Evolutionary conservation across 768 basidiomycete genomes (phyloP), one percentile per base, ranked within the genome.

Genomic region (Cystofilobasidium capitatum): DNA sequence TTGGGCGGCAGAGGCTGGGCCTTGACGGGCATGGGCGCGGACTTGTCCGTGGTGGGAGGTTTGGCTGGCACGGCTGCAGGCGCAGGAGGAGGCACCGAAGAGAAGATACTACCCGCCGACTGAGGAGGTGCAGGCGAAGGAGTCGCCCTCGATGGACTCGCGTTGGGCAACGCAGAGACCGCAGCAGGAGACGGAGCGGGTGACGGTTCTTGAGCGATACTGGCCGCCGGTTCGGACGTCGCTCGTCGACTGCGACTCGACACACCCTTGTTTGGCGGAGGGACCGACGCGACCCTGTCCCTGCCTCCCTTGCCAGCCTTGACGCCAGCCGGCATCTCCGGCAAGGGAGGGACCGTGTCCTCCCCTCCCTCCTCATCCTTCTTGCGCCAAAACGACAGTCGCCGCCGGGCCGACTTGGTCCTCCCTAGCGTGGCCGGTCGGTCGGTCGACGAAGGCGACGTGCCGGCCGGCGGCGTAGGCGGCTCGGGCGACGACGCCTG

Each of bases 301-400:
- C 49, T 51, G 44, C 44, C 44, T 5, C 17, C 8, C 51, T 55
- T 55, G 51, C 51, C 51, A 10, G 33, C 2, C 16, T 31, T 26
- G 29, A 55, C 31, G 16, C 51, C 51, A 1, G 51, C 29, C 7
- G 51, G 51, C 7, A 6, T 29, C 26, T 4, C 29, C 29, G 51
- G 51, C 29, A 55, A 16, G 51, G 51, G 51, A 2, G 51, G 51
- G 29, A 55, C 51, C 16, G 33, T 31, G 31, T 55, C 51, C 13
- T 24, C 47, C 16, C 13, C 26, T 1, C 7, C 29, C 4, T 29
- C 51, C 29, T 12, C 51, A 20, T 55, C 29, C 51, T 55, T 55
- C 49, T 51, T 55, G 51, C 51, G 51, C 51, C 51, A 55, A 31
- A 55, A 55, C 29, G 51, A 55, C 7, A 55, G 51, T 5, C 51